phyloP scores from a whole-genome alignment of 2,329 filamentous ascomycete genomes.

The Capronia epimyces region DNA sequence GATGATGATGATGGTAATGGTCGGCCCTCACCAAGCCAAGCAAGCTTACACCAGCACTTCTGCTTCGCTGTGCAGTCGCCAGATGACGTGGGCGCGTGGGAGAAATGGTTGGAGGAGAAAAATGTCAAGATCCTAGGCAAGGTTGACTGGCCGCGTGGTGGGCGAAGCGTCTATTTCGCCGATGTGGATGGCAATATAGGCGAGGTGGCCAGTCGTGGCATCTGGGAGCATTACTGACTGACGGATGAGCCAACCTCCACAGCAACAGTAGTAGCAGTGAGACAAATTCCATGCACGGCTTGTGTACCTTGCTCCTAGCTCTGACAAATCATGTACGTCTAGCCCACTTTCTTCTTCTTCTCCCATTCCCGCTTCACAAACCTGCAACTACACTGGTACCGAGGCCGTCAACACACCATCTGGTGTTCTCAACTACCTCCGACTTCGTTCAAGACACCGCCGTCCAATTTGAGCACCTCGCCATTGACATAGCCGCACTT shows the following conservation, averaged over 20 bases:
- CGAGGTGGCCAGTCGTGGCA: constrained; percentile 32
- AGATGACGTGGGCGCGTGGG: constrained; percentile 30
- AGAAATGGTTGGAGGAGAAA: constrained; percentile 28
- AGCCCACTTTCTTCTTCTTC: not conserved
- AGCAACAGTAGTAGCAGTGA: too few species aligned
- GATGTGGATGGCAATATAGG: constrained; percentile 33
- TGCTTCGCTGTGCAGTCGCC: constrained; percentile 29
- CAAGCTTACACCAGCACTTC: constrained; percentile 30
- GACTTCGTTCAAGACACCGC: constrained; percentile 38
- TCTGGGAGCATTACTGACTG: constrained; percentile 31
- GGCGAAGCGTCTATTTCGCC: constrained; percentile 33
- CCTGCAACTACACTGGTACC: too few species aligned
- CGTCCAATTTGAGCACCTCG: constrained; percentile 44
- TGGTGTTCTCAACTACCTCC: not conserved
- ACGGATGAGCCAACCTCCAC: not conserved
- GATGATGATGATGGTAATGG: not conserved
- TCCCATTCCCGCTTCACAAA: not conserved
- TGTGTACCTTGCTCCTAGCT: too few species aligned
- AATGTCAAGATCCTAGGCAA: constrained; percentile 27
- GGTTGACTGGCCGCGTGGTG: constrained; percentile 31
- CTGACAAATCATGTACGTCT: not conserved
- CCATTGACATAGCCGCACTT: constrained; percentile 46
- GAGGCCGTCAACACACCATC: constrained; percentile 18
- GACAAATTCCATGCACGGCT: too few species aligned
- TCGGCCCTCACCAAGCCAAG: not conserved